phyloP scores from a whole-genome alignment of 2,329 filamentous ascomycete species.

The Aspergillus alliaceus region DNA sequence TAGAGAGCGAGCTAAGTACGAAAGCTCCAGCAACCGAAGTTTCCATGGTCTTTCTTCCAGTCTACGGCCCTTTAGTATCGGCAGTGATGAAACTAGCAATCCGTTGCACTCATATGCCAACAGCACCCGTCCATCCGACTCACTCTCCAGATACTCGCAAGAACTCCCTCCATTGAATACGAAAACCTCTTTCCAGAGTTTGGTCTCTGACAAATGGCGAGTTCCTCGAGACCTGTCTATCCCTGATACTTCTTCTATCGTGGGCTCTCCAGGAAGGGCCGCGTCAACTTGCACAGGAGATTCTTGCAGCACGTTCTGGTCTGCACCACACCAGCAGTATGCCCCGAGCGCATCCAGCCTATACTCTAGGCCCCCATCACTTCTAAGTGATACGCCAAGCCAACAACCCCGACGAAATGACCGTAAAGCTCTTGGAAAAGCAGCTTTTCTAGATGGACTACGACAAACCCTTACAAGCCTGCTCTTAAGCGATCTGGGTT shows the following conservation, averaged over 20 bases:
- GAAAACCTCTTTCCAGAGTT: slow-evolving; percentile 68
- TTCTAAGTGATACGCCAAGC: slow-evolving; percentile 39
- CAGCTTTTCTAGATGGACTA: slow-evolving; percentile 73
- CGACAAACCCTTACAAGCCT: slow-evolving; percentile 80
- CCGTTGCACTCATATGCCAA: slow-evolving; percentile 27
- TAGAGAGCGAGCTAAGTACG: slow-evolving; percentile 58
- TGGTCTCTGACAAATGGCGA: slow-evolving; percentile 67
- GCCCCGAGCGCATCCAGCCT: slow-evolving; percentile 63
- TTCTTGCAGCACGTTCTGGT: slow-evolving; percentile 82
- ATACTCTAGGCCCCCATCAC: slow-evolving; percentile 46
- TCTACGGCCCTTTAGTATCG: slow-evolving; percentile 43
- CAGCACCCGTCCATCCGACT: slow-evolving; percentile 31
- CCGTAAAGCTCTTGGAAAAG: slow-evolving; percentile 64
- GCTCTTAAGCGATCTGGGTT: slow-evolving; percentile 84
- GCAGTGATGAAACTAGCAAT: slow-evolving; percentile 44
- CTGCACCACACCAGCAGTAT: slow-evolving; percentile 72
- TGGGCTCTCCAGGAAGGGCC: slow-evolving; percentile 64
- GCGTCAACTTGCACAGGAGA: slow-evolving; percentile 71
- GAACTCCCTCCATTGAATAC: slow-evolving; percentile 43
- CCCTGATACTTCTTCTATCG: slow-evolving; percentile 60
- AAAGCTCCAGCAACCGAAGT: slow-evolving; percentile 39
- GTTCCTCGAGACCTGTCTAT: slow-evolving; percentile 57
- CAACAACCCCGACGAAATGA: slow-evolving; percentile 34
- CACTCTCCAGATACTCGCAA: slow-evolving; percentile 29
- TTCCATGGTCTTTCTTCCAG: slow-evolving; percentile 40